These are phyloP conservation scores for Datura wrightii DNA, from an alignment of 257 asterid species.

Conservation along the genomic window DNA sequence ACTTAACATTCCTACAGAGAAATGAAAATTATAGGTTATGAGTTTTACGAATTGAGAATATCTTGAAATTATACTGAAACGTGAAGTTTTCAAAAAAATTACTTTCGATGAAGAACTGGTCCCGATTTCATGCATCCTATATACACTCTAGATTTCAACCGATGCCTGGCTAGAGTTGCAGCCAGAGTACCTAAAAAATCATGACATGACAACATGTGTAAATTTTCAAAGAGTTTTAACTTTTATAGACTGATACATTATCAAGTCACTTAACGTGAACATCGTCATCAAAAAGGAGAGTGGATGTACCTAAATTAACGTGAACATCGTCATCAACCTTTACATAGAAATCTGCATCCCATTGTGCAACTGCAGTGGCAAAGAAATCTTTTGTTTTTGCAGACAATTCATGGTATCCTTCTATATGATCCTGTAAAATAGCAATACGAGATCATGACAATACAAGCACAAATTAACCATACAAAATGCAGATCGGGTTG, in stretches of 20 bases:
- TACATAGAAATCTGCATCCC: slow-evolving; percentile 85
- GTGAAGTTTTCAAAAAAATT: slow-evolving; percentile 20
- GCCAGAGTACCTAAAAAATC: slow-evolving; percentile 60
- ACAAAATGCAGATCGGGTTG: background rate
- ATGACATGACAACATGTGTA: background rate
- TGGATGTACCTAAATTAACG: slow-evolving; percentile 68
- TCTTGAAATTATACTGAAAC: background rate
- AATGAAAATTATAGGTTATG: background rate
- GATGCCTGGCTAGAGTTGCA: slow-evolving; percentile 61
- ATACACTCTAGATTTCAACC: slow-evolving; percentile 60
- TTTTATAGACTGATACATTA: background rate
- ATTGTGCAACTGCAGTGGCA: slow-evolving; percentile 62
- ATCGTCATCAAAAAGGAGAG: slow-evolving; percentile 57
- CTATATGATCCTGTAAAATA: slow-evolving; percentile 64
- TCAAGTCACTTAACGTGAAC: slow-evolving; percentile 79
- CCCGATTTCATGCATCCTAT: slow-evolving; percentile 76
- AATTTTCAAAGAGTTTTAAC: slow-evolving; percentile 1
- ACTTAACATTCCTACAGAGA: slow-evolving; percentile 56
- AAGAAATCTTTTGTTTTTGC: slow-evolving; percentile 85
- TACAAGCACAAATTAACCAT: background rate
- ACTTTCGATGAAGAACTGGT: slow-evolving; percentile 68
- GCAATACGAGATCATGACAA: background rate
- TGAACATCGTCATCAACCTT: slow-evolving; percentile 91
- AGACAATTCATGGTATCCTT: slow-evolving; percentile 84
- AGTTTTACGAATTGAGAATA: background rate